Base-by-base conservation (phyloP, 106 monocot species). In the Allium sativum region DNA sequence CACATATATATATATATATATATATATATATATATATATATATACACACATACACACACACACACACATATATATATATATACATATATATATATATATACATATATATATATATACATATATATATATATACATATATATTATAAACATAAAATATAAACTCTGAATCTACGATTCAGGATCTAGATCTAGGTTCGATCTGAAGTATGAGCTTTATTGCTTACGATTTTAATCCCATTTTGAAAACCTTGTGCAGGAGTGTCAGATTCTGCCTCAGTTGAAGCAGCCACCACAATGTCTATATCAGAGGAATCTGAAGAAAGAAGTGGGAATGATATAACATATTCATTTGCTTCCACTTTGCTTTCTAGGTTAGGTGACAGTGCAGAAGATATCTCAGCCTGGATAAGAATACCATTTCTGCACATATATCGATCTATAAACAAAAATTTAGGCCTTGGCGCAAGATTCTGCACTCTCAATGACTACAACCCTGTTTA, bases 401-500 rank as follows among this genome's bases (percentile, higher is more conserved):
- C 52, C 45, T 80, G 74, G 84, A 59, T 84, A 55, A 64, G 51
- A 45, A 50, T 84, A 65, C 80, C 87, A 40, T 88, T 98, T 69
- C 17, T 52, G 12, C 66, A 66, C n/a, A 65, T 91, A 14, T 85
- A 88, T 61, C 68, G 59, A 42, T 74, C 55, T 65, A 60, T 91
- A 46, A 88, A 82, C 73, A 85, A 81, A 67, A 78, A 70, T 40
- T 68, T 58, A 54, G 55, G 51, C 18, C 67, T 13, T 53, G 41
- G 48, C 71, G 44, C 68, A 48, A 63, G 68, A 41, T 74, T 78
- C 54, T 58, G 70, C 62, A 46, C 62, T 57, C 61, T 84, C 15
- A 58, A 46, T 73, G 66, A 90, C 13, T 80, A 88, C 47, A 80
- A 16, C 71, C 91, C 91, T 69, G 69, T 81, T 0, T 80, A 82